A percentile compares a stretch with the other conserved stretches of the same genome.
These are phyloP conservation scores for Dothistroma pini DNA, from an alignment of 2,329 filamentous ascomycete genomes.

Conservation along the genomic window DNA sequence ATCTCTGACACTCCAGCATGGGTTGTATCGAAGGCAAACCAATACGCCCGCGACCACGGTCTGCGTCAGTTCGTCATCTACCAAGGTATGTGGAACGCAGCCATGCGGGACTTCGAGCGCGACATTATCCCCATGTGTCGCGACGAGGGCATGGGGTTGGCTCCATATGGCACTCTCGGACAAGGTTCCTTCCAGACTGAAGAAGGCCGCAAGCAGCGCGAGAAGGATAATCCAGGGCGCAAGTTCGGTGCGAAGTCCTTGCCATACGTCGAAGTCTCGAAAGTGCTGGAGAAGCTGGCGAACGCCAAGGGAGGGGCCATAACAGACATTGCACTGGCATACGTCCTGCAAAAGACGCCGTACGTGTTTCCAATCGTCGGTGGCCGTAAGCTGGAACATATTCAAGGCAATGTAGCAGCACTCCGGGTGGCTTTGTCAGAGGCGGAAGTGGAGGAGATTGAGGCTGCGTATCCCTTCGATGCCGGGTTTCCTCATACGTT, in stretches of 20 bases:
- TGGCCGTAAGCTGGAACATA: constrained; percentile 63
- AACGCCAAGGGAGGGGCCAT: constrained; percentile 46
- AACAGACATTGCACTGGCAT: constrained; percentile 54
- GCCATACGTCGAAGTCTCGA: constrained; percentile 40
- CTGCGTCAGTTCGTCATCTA: constrained; percentile 67
- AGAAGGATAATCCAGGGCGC: constrained; percentile 33
- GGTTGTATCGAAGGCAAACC: constrained; percentile 32
- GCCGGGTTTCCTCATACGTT: constrained; percentile 64
- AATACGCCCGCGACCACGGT: constrained; percentile 63
- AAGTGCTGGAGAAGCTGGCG: constrained; percentile 58
- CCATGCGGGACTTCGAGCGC: constrained; percentile 47
- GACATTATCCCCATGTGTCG: constrained; percentile 59
- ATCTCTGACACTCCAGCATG: constrained; percentile 67
- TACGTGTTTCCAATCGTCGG: constrained; percentile 72
- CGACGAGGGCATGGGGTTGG: constrained; percentile 56
- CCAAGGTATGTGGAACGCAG: constrained; percentile 54
- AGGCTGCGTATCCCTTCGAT: constrained; percentile 59
- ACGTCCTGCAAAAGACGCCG: constrained; percentile 61
- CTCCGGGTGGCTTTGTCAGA: constrained; percentile 56
- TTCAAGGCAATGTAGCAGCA: constrained; percentile 66
- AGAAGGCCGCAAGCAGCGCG: constrained; percentile 43
- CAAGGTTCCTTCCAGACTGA: constrained; percentile 41
- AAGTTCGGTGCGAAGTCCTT: constrained; percentile 30
- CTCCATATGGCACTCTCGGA: constrained; percentile 53
- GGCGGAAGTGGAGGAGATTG: constrained; percentile 64